phyloP scores from a whole-genome alignment of 2,329 filamentous ascomycete genomes.

The Sporothrix variecibatus region DNA sequence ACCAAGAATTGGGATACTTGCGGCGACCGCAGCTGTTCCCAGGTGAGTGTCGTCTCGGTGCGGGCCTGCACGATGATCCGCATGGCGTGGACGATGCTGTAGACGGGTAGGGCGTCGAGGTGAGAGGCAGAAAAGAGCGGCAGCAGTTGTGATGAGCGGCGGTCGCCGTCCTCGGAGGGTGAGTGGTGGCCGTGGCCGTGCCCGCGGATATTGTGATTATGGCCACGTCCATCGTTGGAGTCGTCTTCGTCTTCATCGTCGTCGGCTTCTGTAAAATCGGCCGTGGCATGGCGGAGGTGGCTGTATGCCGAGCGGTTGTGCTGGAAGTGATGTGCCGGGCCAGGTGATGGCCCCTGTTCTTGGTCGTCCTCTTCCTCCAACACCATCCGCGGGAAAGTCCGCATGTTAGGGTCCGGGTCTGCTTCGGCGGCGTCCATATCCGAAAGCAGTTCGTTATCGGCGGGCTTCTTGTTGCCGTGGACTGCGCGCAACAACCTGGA shows the following conservation, averaged over 20 bases:
- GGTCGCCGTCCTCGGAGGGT: constrained; percentile 35
- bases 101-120: constrained; percentile 82
- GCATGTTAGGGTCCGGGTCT: constrained; percentile 31
- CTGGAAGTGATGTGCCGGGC: constrained; percentile 32
- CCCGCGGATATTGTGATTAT: not conserved
- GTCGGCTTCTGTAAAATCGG: constrained; percentile 66
- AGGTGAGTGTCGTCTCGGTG: constrained; percentile 89
- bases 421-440: constrained; percentile 27
- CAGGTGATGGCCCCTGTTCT: constrained; percentile 26
- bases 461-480: constrained; percentile 33
- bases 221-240: constrained; percentile 37
- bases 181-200: not conserved
- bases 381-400: constrained; percentile 16
- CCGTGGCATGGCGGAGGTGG: constrained; percentile 56
- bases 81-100: constrained; percentile 87
- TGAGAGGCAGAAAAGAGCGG: constrained; percentile 80
- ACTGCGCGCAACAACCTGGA: constrained; percentile 39
- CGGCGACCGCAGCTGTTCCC: constrained; percentile 94
- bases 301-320: constrained; percentile 38
- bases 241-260: constrained; percentile 52
- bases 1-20: constrained; percentile 94
- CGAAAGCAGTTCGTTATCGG: constrained; percentile 24
- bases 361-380: constrained; percentile 3
- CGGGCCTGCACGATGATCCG: constrained; percentile 79
- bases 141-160: constrained; percentile 47